Conservation (phyloP, 2,329 filamentous ascomycete species). For the Nannizziopsis arthrosporioides region DNA sequence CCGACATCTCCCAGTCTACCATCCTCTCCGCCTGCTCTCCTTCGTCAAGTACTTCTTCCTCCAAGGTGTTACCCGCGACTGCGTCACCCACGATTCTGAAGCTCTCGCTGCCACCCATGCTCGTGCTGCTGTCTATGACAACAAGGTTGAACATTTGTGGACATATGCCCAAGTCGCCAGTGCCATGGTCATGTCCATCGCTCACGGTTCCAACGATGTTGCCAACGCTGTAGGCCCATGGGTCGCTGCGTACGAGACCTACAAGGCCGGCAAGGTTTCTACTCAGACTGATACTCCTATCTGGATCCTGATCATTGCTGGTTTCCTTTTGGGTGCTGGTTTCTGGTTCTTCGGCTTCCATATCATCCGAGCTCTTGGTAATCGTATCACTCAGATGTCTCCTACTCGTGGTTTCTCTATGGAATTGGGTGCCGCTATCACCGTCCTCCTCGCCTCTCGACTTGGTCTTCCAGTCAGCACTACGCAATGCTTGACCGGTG, state of each 20-base stretch:
- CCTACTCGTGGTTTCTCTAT: constrained; percentile 30
- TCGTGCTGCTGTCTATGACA: constrained; percentile 36
- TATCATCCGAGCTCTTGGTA: constrained; percentile 32
- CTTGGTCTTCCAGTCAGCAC: constrained; percentile 29
- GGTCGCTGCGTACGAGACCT: constrained; percentile 30
- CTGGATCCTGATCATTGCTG: constrained; percentile 31
- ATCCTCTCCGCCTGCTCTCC: constrained; percentile 26
- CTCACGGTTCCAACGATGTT: constrained; percentile 37
- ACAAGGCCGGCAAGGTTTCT: constrained; percentile 22
- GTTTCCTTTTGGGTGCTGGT: constrained; percentile 30
- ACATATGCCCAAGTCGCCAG: constrained; percentile 35
- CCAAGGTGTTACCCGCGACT: constrained; percentile 35
- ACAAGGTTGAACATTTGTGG: constrained; percentile 39
- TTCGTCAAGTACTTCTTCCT: constrained; percentile 37
- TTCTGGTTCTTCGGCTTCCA: constrained; percentile 35
- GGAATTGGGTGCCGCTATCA: constrained; percentile 34
- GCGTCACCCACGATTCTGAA: constrained; percentile 31
- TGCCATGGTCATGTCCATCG: constrained; percentile 35
- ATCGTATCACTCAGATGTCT: constrained; percentile 33
- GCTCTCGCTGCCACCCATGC: constrained; percentile 31
- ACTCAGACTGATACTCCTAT: constrained; percentile 26
- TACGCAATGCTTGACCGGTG: constrained; percentile 29
- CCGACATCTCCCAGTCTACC: constrained; percentile 20
- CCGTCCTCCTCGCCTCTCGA: constrained; percentile 26
- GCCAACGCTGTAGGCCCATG: constrained; percentile 35